Conservation (phyloP, 2,329 filamentous ascomycete species). For the Aspergillus floridensis region DNA sequence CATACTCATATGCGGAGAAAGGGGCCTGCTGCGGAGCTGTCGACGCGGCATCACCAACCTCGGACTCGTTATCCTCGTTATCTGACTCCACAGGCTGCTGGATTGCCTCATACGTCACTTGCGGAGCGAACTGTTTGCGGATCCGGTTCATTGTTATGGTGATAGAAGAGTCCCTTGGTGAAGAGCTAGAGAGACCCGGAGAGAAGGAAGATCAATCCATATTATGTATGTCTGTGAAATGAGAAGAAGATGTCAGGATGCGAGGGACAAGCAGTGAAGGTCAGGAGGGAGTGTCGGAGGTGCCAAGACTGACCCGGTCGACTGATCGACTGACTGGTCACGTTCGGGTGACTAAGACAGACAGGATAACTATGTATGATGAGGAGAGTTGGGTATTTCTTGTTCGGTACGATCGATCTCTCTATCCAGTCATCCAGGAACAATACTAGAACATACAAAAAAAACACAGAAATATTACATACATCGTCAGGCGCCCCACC, state of each 20-base stretch:
- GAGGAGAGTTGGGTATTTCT: slow-evolving; percentile 15
- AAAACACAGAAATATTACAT: slow-evolving; percentile 11
- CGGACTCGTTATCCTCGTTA: slow-evolving; percentile 25
- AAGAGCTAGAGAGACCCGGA: neutral
- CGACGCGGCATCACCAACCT: slow-evolving; percentile 24
- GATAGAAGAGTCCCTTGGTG: neutral
- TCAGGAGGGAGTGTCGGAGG: neutral
- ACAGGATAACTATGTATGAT: neutral
- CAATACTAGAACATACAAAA: neutral
- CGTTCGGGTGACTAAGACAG: slow-evolving; percentile 9
- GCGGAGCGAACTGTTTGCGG: slow-evolving; percentile 31
- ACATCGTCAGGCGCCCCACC: slow-evolving; percentile 11
- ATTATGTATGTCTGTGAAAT: neutral
- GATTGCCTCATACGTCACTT: slow-evolving; percentile 30
- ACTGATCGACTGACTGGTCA: neutral
- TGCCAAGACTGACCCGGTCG: slow-evolving; percentile 2
- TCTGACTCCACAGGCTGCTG: slow-evolving; percentile 27
- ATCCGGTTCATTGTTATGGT: slow-evolving; percentile 33
- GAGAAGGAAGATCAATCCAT: slow-evolving; percentile 15
- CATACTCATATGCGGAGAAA: slow-evolving; percentile 86
- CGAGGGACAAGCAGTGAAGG: neutral
- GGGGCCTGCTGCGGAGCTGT: slow-evolving; percentile 14
- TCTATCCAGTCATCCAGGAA: slow-evolving; percentile 15
- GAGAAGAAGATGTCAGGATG: slow-evolving; percentile 13
- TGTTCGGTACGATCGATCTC: slow-evolving; percentile 14